Percentiles rank a stretch among this genome's conserved stretches.
phyloP scores from a whole-genome alignment of 345 rosid species.

The Diplotaxis tenuifolia region DNA sequence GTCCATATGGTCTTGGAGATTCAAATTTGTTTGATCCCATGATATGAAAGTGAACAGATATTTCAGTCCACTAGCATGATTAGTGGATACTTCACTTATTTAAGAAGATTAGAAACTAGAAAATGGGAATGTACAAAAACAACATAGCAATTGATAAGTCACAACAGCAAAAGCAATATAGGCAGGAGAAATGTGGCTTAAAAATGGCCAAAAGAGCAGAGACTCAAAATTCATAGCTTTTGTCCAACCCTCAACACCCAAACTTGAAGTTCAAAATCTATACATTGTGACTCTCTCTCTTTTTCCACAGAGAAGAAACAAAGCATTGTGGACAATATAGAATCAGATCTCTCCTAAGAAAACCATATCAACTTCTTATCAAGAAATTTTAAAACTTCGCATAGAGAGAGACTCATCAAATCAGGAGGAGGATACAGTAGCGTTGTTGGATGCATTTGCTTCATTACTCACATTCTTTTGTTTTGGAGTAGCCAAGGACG shows the following conservation, averaged over 20 bases:
- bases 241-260: background rate
- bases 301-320: slow-evolving; percentile 17
- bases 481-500: slow-evolving; percentile 44
- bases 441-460: slow-evolving; percentile 44
- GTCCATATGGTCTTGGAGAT: slow-evolving; percentile 5
- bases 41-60: background rate
- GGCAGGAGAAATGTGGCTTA: background rate
- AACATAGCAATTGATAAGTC: background rate
- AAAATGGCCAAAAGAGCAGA: background rate
- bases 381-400: slow-evolving; percentile 5
- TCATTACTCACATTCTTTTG: slow-evolving; percentile 53
- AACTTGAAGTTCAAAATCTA: slow-evolving; percentile 12
- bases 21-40: background rate
- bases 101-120: background rate
- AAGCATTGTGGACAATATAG: background rate
- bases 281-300: slow-evolving; percentile 29
- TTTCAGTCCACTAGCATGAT: background rate
- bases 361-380: slow-evolving; percentile 22
- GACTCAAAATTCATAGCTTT: slow-evolving; percentile 11
- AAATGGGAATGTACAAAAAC: background rate
- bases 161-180: background rate
- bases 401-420: slow-evolving; percentile 14
- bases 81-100: background rate
- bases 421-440: slow-evolving; percentile 38
- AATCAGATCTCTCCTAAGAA: slow-evolving; percentile 28